Evolutionary conservation across 2,329 filamentous ascomycete species (phyloP), one percentile per base, ranked within the genome.

Genomic region (Nemania bipapillata): DNA sequence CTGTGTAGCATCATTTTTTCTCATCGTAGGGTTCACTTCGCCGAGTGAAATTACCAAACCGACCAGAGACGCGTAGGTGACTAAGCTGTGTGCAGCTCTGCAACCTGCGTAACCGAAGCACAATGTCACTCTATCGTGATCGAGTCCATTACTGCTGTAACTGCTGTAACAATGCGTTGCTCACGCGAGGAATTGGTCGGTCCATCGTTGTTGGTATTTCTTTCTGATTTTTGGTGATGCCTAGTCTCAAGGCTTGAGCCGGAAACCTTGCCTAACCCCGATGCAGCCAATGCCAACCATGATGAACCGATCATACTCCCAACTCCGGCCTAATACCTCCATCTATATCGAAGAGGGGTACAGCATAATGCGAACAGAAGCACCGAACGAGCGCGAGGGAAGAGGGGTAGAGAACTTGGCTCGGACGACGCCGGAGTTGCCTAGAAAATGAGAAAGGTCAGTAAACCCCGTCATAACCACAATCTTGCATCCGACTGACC

Each of bases 401-500:
- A 99, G 94, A 84, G 97, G 97, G 86, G 90, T 89, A 84, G 91
- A 87, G 91, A 99, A 99, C 87, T 97, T 95, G 85, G 94, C 95
- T 83, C 96, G 92, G 83, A 99, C 96, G 81, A 97, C 92, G 81
- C 96, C 96, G 78, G 93, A 97, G 92, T 97, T 98, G 84, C 96
- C 93, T 96, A 63, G 63, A 55, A n/a, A 56, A 65, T 7, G 22
- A 63, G 15, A 2, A 53, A 24, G 11, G 64, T 74, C 35, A 73
- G 75, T 68, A 73, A 45, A 40, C 22, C 45, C n/a, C 24, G 54
- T 24, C 20, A 55, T 49, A 50, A 22, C 22, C 50, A 45, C n/a
- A 26, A 47, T 32, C 42, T 11, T 9, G 26, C 35, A 8, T 54
- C 30, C 40, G 30, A 71, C 69, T 71, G 11, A 95, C 92, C 95